These are phyloP conservation scores for Podaxis sp. DNA, from an alignment of 768 basidiomycete species.

Conservation along the genomic window DNA sequence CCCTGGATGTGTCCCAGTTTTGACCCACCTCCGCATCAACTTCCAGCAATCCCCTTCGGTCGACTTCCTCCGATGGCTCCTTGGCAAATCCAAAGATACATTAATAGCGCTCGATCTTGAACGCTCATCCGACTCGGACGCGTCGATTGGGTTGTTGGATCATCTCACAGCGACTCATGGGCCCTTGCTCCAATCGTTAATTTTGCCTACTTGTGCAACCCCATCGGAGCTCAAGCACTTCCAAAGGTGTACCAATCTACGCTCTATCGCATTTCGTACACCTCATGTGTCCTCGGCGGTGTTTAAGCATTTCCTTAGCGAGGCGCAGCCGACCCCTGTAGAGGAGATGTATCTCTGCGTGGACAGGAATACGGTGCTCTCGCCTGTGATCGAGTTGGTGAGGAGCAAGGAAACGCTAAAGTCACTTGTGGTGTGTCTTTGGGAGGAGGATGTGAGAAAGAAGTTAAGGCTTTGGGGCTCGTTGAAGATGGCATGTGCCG, in stretches of 20 bases:
- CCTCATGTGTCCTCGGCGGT: constrained; percentile 11
- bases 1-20: constrained; percentile 39
- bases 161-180: constrained; percentile 52
- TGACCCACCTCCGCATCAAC: constrained; percentile 53
- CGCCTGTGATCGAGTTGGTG: constrained; percentile 54
- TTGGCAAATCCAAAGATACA: constrained; percentile 52
- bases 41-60: constrained; percentile 61
- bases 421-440: constrained; percentile 11
- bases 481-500: constrained; percentile 65
- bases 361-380: constrained; percentile 53
- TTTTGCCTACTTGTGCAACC: constrained; percentile 54
- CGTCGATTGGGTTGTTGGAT: constrained; percentile 40
- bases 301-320: constrained; percentile 7
- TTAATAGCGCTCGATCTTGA: constrained; percentile 57
- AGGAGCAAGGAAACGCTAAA: constrained; percentile 41
- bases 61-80: constrained; percentile 71
- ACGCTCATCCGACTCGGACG: constrained; percentile 53
- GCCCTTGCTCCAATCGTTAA: constrained; percentile 49
- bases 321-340: constrained; percentile 38
- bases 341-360: constrained; percentile 54
- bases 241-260: constrained; percentile 12
- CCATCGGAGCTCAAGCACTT: constrained; percentile 20
- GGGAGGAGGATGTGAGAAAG: constrained; percentile 44
- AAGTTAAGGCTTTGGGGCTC: constrained; percentile 50
- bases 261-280: constrained; percentile 14